phyloP scores from a whole-genome alignment of 495 filamentous ascomycete genomes.

The Elaphomyces granulatus region DNA sequence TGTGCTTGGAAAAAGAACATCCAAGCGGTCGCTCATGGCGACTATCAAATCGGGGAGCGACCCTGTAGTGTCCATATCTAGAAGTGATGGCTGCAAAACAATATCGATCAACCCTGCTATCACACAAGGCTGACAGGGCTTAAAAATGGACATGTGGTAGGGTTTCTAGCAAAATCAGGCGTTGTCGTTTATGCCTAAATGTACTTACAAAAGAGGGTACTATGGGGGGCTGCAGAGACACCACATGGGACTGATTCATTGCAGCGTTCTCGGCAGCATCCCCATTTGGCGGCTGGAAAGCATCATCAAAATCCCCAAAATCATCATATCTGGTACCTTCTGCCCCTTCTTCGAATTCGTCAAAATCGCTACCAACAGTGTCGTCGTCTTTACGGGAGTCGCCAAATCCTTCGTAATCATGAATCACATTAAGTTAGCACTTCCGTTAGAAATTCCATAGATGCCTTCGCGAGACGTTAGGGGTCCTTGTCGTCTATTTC shows the following conservation, averaged over 20 bases:
- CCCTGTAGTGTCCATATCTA: conserved; percentile 52
- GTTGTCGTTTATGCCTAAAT: conserved; percentile 3
- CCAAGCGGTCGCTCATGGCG: conserved; percentile 35
- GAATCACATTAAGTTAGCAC: not conserved
- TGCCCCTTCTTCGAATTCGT: conserved; percentile 82
- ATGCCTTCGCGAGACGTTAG: conserved; percentile 5
- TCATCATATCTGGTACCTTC: conserved; percentile 51
- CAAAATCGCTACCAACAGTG: conserved; percentile 79
- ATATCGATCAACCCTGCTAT: conserved; percentile 1
- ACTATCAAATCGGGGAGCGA: conserved; percentile 34
- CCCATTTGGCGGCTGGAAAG: conserved; percentile 51
- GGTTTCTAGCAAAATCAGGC: not conserved
- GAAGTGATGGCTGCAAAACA: conserved; percentile 45
- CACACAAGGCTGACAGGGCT: not conserved
- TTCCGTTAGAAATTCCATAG: conserved; percentile 5
- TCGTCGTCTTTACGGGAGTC: conserved; percentile 25
- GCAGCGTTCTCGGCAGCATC: conserved; percentile 26
- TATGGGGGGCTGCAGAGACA: conserved; percentile 28
- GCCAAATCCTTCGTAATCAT: conserved; percentile 22
- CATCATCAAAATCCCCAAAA: conserved; percentile 86
- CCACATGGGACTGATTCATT: conserved; percentile 6
- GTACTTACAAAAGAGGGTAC: conserved; percentile 37
- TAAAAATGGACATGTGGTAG: not conserved
- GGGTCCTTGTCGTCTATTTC: conserved; percentile 12
- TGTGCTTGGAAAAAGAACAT: conserved; percentile 39